Evolutionary conservation across 169 alveolate species (phyloP), one percentile per base, ranked within the genome.

Genomic region (Eimeria necatrix): DNA sequence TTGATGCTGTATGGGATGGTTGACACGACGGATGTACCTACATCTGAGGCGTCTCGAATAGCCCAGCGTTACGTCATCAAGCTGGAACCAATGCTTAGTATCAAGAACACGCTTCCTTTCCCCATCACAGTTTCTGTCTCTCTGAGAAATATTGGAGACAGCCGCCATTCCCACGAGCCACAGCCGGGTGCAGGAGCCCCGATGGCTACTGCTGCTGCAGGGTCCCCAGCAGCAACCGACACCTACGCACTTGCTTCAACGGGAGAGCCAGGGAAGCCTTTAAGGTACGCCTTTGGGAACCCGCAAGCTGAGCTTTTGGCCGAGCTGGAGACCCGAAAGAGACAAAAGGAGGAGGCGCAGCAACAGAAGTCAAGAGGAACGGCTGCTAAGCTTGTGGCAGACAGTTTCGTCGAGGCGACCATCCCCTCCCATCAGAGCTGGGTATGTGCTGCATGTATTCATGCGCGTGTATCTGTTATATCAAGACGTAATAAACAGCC

Each of bases 1-100:
- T 49, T 96, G 53, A 95, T 96, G 97, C 93, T 96, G 83, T 87
- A 95, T 71, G 96, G 97, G 22, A 81, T 71, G 53, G 97, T 96
- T 10, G 95, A 86, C 61, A 96, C 96, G 1, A 96, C 96, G 53
- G 97, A 96, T 64, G 96, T 96, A 0, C 97, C 97, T 2, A 92
- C 97, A 5, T 95, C 96, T 3, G 96, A 95, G 71, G 95, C 96
- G 78, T 88, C 96, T 59, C 96, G 95, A 10, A 96, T 96, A 0
- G 96, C 97, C 20, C 94, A 95, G 88, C 96, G 95, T 32, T 96
- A 96, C 73, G 95, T 96, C 12, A 74, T 96, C 80, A 96, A 93
- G 24, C 95, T 96, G 41, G 97, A 96, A 56, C 97, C 97, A 7
- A 95, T 96, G 97, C 95, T 96, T 4, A 91, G 96, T 24, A 91